A percentile compares a stretch with the other conserved stretches of the same genome.
phyloP scores from a whole-genome alignment of 1,139 yeast genomes.

The Protomyces arabidopsidicola region DNA sequence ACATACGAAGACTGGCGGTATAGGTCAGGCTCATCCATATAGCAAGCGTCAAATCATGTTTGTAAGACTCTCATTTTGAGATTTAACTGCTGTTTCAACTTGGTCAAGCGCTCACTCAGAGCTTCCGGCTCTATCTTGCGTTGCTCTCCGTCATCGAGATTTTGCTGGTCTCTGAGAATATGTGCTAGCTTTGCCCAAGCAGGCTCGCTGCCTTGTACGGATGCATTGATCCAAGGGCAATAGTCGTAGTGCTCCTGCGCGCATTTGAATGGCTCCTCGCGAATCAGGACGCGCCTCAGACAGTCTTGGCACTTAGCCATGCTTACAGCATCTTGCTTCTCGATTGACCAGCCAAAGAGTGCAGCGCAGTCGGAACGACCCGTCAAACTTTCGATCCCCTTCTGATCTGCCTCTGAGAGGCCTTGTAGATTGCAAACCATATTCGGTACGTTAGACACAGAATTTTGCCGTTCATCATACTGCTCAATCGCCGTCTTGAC shows the following conservation, averaged over 20 bases:
- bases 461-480: not conserved
- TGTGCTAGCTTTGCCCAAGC: not conserved
- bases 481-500: not conserved
- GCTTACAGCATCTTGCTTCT: not conserved
- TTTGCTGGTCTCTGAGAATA: not conserved
- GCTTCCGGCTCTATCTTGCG: not conserved
- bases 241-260: conserved; percentile 14
- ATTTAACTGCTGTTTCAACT: not conserved
- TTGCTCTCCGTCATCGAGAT: not conserved
- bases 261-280: not conserved
- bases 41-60: not conserved
- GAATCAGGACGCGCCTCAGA: not conserved
- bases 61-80: not conserved
- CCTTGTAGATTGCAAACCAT: not conserved
- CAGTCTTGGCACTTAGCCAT: conserved; percentile 2
- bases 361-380: not conserved
- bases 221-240: conserved; percentile 20
- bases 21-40: not conserved
- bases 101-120: not conserved
- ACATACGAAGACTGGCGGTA: not conserved
- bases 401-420: not conserved
- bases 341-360: conserved; percentile 8
- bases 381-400: not conserved
- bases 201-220: conserved; percentile 5
- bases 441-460: too few species aligned